Conservation (phyloP, 768 basidiomycete genomes). For the Trametes cubensis region DNA sequence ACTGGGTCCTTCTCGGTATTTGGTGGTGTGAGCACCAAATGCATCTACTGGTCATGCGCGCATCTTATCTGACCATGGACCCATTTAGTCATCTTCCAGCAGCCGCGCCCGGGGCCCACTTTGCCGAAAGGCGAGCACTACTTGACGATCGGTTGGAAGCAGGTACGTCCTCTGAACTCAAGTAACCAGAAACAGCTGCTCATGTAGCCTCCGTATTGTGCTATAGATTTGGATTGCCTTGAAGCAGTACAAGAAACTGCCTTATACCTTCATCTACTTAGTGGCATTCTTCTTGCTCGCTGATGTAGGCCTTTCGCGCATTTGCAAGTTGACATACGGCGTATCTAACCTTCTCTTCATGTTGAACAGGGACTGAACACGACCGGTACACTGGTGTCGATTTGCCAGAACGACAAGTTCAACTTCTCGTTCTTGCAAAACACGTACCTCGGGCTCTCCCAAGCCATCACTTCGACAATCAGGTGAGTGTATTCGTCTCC, state of each 20-base stretch:
- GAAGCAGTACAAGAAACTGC: slow-evolving; percentile 76
- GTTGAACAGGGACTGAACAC: slow-evolving; percentile 71
- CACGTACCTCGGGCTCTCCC: slow-evolving; percentile 76
- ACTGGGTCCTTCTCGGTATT: slow-evolving; percentile 79
- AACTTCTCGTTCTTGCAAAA: slow-evolving; percentile 79
- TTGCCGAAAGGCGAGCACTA: slow-evolving; percentile 79
- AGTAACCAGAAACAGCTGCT: slow-evolving; percentile 4
- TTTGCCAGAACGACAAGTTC: slow-evolving; percentile 83
- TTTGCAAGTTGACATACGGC: neutral
- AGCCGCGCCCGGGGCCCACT: slow-evolving; percentile 79
- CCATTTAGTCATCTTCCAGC: slow-evolving; percentile 72
- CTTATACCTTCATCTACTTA: slow-evolving; percentile 82
- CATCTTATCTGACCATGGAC: neutral
- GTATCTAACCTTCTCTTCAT: neutral
- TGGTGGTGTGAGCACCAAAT: slow-evolving; percentile 76
- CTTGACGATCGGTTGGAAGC: slow-evolving; percentile 84
- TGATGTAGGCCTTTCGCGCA: slow-evolving; percentile 50
- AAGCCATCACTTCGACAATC: slow-evolving; percentile 71
- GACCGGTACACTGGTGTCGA: slow-evolving; percentile 70
- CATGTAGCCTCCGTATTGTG: neutral
- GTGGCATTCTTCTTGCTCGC: slow-evolving; percentile 78
- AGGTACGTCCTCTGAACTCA: slow-evolving; percentile 44
- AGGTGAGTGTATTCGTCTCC: slow-evolving; percentile 23
- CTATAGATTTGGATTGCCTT: slow-evolving; percentile 75
- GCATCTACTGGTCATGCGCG: neutral